Conservation (phyloP, 192 early-diverging fungal genomes). For the Lobosporangium transversale region DNA sequence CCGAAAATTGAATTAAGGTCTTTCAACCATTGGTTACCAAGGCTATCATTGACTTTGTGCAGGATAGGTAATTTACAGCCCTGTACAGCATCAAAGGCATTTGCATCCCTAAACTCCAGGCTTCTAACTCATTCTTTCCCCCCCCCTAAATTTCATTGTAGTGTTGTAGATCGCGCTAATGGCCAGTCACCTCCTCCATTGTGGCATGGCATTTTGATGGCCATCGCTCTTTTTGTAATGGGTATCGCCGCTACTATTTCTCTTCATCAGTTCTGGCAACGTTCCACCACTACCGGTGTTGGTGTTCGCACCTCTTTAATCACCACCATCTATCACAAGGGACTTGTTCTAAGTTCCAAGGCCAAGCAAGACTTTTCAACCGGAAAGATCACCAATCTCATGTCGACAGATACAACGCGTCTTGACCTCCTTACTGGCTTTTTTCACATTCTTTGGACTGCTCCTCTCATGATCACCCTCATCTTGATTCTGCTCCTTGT, state of each 20-base stretch:
- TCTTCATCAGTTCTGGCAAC: slow-evolving; percentile 58
- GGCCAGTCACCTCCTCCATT: slow-evolving; percentile 15
- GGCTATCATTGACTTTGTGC: slow-evolving; percentile 37
- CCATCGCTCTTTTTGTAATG: slow-evolving; percentile 52
- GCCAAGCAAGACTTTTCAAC: slow-evolving; percentile 60
- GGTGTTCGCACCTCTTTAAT: slow-evolving; percentile 54
- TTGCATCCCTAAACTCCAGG: too few relatives aligned
- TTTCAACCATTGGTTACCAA: slow-evolving; percentile 50
- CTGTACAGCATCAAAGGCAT: too few relatives aligned
- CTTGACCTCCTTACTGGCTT: slow-evolving; percentile 57
- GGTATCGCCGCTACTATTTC: slow-evolving; percentile 52
- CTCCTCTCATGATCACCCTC: slow-evolving; percentile 54
- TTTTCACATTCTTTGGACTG: slow-evolving; percentile 61
- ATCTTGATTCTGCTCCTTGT: slow-evolving; percentile 55
- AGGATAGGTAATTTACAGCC: slow-evolving; percentile 35
- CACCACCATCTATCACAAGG: slow-evolving; percentile 61
- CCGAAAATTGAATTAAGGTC: too few relatives aligned
- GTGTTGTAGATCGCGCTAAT: background rate
- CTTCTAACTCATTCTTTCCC: too few relatives aligned
- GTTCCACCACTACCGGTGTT: slow-evolving; percentile 54
- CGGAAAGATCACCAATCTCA: slow-evolving; percentile 79
- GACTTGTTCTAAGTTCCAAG: slow-evolving; percentile 58
- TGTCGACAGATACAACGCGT: slow-evolving; percentile 69
- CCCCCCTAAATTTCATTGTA: too few relatives aligned
- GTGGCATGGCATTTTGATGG: slow-evolving; percentile 50